phyloP scores from a whole-genome alignment of 768 basidiomycete genomes.

The Lentinula detonsa region DNA sequence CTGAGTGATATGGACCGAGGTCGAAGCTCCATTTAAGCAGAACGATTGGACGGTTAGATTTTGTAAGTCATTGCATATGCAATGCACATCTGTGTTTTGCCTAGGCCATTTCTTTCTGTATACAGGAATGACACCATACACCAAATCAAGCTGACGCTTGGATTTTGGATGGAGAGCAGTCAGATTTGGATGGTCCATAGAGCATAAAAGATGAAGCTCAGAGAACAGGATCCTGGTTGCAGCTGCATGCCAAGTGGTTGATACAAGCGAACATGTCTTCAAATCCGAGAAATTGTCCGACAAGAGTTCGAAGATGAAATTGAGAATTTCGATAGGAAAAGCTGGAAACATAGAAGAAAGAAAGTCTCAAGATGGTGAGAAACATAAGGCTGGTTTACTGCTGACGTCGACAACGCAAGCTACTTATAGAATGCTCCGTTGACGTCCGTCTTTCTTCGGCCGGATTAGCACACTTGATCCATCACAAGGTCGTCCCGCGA shows the following conservation, averaged over 20 bases:
- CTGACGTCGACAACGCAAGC: background rate
- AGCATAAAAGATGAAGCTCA: background rate
- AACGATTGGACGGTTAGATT: background rate
- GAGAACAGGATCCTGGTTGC: background rate
- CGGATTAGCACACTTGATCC: background rate
- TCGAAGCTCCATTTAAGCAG: background rate
- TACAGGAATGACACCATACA: background rate
- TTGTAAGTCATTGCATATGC: background rate
- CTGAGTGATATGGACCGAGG: background rate
- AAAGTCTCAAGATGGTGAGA: background rate
- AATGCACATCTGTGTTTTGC: background rate
- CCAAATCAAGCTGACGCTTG: background rate
- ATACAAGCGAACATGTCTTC: constrained; percentile 2
- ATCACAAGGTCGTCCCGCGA: background rate
- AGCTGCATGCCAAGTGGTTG: background rate
- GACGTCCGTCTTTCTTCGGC: background rate
- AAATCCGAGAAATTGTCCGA: background rate
- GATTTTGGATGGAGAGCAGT: background rate
- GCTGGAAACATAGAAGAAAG: background rate
- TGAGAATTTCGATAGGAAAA: background rate
- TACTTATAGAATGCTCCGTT: too few relatives aligned
- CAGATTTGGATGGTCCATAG: background rate
- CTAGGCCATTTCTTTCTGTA: background rate
- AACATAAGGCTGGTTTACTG: background rate
- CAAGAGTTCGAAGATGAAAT: background rate